Evolutionary conservation across 2,329 filamentous ascomycete genomes (phyloP), one percentile per base, ranked within the genome.

Genomic region (Didymella pinodella): DNA sequence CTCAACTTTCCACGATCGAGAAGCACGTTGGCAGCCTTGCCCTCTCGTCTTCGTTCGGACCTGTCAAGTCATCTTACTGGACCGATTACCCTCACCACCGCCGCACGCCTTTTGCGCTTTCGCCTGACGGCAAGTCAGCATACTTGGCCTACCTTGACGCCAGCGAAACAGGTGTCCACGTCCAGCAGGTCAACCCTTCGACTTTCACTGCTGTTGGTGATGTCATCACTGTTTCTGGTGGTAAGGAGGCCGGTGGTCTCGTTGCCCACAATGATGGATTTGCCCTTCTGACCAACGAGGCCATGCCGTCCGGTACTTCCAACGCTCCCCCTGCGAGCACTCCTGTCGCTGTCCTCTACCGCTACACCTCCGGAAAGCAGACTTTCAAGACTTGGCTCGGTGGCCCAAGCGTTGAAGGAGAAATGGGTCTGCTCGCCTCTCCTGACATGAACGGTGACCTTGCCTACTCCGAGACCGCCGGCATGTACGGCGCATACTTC

Each of bases 241-340:
- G 80, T 38, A 84, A 85, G 65, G 86, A 88, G 74, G 78, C 77
- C 65, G 84, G 85, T 52, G 86, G 86, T 45, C 80, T 88, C 0
- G 83, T 88, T 43, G 86, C 85, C 16, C 86, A 88, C 66, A 79
- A 86, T 62, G 85, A 88, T 69, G 86, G 86, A 2, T 88, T 88
- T 61, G 85, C 86, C n/a, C 73, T 88, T 28, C 74, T 88, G 48
- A 86, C 85, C 28, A 86, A 86, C 74, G 85, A 86, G 68, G 79
- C 79, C 2, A 75, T 86, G 64, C 79, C 83, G 2, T 80, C 82
- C 1, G 81, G 81, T 22, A 82, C 83, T 16, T 64, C 81, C 4
- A 78, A 84, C 56, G 81, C 82, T 1, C 81, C 84, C 12, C 73
- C 80, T 4, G 78, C 75, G 49, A 78, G 71, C 34, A 81, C 80